Conservation (phyloP, 2,329 filamentous ascomycete genomes). For the Neopestalotiopsis sp. region DNA sequence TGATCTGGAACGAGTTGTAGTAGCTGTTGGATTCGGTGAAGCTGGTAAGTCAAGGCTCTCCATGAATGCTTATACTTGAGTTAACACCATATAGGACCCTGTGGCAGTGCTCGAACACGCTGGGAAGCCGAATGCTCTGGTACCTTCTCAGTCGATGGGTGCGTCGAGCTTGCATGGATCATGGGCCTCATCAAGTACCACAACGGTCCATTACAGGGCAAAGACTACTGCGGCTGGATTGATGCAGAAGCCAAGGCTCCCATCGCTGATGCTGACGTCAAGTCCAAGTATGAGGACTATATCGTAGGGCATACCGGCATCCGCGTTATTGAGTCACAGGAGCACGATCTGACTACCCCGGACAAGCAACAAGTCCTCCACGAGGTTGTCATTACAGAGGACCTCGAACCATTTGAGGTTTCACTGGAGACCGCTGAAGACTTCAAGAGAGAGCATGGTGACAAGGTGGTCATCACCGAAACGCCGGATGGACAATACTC, state of each 20-base stretch:
- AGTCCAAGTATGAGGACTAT: conserved; percentile 35
- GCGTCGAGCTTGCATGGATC: conserved; percentile 76
- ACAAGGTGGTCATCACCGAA: conserved; percentile 34
- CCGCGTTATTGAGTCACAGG: conserved; percentile 35
- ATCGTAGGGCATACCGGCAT: conserved; percentile 41
- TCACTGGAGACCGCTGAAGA: conserved; percentile 36
- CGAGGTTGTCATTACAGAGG: conserved; percentile 38
- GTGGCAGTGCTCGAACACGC: conserved; percentile 73
- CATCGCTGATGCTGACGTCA: conserved; percentile 37
- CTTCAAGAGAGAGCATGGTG: conserved; percentile 38
- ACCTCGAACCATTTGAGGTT: conserved; percentile 40
- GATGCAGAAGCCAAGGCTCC: conserved; percentile 33
- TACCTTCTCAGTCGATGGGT: conserved; percentile 72
- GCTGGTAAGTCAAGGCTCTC: conserved; percentile 21
- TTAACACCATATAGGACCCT: conserved; percentile 48
- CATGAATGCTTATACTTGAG: neutral
- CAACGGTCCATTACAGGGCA: conserved; percentile 69
- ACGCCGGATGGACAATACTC: conserved; percentile 28
- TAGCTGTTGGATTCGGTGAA: conserved; percentile 46
- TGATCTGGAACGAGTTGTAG: conserved; percentile 42
- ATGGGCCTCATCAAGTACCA: conserved; percentile 77
- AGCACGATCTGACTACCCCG: conserved; percentile 30
- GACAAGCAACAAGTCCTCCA: conserved; percentile 37
- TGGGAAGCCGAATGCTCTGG: conserved; percentile 77
- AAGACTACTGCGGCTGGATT: conserved; percentile 67